phyloP scores from a whole-genome alignment of 331 rosid genomes.

The Arachis monticola region DNA sequence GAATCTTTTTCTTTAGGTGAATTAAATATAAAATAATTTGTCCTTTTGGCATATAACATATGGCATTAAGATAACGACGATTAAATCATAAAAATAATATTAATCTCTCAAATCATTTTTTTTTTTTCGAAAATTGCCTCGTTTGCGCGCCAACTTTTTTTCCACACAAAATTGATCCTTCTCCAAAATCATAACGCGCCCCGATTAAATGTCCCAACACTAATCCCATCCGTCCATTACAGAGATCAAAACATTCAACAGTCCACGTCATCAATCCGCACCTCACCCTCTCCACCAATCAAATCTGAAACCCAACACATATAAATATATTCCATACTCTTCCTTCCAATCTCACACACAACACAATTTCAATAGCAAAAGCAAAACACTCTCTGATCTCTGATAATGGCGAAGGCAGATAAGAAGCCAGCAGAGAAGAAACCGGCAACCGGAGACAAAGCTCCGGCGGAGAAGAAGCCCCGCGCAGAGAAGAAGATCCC shows the following conservation, averaged over 20 bases:
- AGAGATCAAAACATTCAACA: neutral
- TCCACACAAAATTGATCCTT: neutral
- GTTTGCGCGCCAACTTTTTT: neutral
- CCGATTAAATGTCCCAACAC: neutral
- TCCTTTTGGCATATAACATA: no score
- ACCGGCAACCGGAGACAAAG: constrained; percentile 54
- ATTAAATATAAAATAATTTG: no score
- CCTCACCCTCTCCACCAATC: constrained; percentile 23
- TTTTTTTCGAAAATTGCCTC: neutral
- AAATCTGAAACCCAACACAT: neutral
- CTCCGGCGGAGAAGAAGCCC: constrained; percentile 58
- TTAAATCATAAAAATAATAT: no score
- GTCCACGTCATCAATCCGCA: constrained; percentile 48
- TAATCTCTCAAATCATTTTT: no score
- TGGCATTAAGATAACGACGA: no score
- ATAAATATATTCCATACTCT: neutral
- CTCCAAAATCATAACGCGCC: neutral
- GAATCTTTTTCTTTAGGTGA: no score
- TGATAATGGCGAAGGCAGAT: constrained; percentile 56
- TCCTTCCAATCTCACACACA: neutral
- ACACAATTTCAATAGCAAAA: no score
- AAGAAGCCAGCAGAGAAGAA: constrained; percentile 62
- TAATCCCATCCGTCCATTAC: constrained; percentile 35
- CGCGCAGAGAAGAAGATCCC: constrained; percentile 58
- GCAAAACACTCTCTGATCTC: neutral